phyloP scores from a whole-genome alignment of 2,329 filamentous ascomycete species.

The Lachnellula suecica region DNA sequence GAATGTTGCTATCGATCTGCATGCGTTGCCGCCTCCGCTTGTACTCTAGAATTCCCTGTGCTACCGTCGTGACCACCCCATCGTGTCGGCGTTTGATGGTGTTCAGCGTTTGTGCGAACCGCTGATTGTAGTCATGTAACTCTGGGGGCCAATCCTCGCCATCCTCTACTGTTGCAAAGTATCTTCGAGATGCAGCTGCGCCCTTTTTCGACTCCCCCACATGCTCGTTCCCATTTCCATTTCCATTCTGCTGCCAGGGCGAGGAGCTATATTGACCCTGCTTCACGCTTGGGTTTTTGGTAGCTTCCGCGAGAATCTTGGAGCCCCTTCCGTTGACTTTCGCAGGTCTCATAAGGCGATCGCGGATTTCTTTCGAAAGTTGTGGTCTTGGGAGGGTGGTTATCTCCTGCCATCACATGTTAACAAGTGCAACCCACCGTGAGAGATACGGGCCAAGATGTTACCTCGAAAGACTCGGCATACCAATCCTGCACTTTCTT shows the following conservation, averaged over 20 bases:
- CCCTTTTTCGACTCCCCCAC: slow-evolving; percentile 47
- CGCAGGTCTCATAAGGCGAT: slow-evolving; percentile 71
- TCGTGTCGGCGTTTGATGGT: slow-evolving; percentile 96
- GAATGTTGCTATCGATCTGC: slow-evolving; percentile 97
- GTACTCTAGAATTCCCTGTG: slow-evolving; percentile 96
- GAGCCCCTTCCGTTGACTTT: slow-evolving; percentile 54
- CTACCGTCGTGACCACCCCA: slow-evolving; percentile 95
- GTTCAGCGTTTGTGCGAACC: slow-evolving; percentile 84
- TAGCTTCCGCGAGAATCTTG: slow-evolving; percentile 76
- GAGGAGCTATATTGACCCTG: slow-evolving; percentile 76
- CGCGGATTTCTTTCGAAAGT: slow-evolving; percentile 72
- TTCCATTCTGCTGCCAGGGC: slow-evolving; percentile 39
- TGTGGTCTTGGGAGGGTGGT: slow-evolving; percentile 79
- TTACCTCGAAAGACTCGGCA: slow-evolving; percentile 97
- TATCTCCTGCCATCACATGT: slow-evolving; percentile 69
- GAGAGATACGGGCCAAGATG: slow-evolving; percentile 23
- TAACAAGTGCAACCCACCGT: slow-evolving; percentile 14
- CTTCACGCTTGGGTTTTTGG: slow-evolving; percentile 84
- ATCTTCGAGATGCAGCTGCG: slow-evolving; percentile 62
- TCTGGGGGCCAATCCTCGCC: slow-evolving; percentile 89
- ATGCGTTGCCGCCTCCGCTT: slow-evolving; percentile 94
- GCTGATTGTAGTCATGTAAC: slow-evolving; percentile 88
- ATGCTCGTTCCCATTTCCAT: slow-evolving; percentile 48
- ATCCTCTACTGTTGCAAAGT: slow-evolving; percentile 92
- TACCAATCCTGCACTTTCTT: slow-evolving; percentile 97